phyloP scores from a whole-genome alignment of 2,329 filamentous ascomycete species.

The Dichotomopilus funicola region DNA sequence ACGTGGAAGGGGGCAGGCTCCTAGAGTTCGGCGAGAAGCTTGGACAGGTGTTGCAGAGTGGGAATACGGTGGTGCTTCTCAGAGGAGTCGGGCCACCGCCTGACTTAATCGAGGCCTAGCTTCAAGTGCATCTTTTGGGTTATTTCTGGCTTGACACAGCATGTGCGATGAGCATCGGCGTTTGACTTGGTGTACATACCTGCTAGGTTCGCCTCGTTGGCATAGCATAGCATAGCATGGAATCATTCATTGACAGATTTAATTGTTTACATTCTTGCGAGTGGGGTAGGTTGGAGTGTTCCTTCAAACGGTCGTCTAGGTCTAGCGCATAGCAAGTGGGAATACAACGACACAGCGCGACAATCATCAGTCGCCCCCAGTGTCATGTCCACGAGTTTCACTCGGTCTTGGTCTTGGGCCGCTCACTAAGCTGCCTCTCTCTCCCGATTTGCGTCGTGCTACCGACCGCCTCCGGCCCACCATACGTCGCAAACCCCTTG shows the following conservation, averaged over 20 bases:
- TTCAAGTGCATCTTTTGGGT: neutral
- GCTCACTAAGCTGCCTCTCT: slow-evolving; percentile 38
- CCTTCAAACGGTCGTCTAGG: too few species aligned
- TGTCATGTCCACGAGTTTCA: neutral
- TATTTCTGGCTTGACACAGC: slow-evolving; percentile 9
- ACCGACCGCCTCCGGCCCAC: slow-evolving; percentile 54
- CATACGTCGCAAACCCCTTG: slow-evolving; percentile 67
- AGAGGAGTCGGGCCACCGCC: slow-evolving; percentile 77
- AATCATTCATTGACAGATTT: too few species aligned
- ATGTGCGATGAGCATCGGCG: slow-evolving; percentile 3
- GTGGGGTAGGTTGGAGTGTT: too few species aligned
- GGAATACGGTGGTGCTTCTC: slow-evolving; percentile 84
- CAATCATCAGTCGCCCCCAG: neutral
- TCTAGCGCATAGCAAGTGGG: neutral
- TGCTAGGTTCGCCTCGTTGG: too few species aligned
- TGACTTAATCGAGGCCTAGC: slow-evolving; percentile 57
- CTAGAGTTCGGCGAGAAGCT: slow-evolving; percentile 86
- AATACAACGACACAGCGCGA: neutral
- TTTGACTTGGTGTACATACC: neutral
- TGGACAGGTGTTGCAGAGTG: slow-evolving; percentile 64
- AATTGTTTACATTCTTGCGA: too few species aligned
- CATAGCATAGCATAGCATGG: too few species aligned
- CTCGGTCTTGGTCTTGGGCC: slow-evolving; percentile 37
- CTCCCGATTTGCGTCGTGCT: slow-evolving; percentile 48
- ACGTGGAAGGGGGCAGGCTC: slow-evolving; percentile 82